A percentile compares a stretch with the other conserved stretches of the same genome.
Evolutionary conservation across 2,329 filamentous ascomycete species (phyloP).

Genomic region (Coniochaeta ligniaria): DNA sequence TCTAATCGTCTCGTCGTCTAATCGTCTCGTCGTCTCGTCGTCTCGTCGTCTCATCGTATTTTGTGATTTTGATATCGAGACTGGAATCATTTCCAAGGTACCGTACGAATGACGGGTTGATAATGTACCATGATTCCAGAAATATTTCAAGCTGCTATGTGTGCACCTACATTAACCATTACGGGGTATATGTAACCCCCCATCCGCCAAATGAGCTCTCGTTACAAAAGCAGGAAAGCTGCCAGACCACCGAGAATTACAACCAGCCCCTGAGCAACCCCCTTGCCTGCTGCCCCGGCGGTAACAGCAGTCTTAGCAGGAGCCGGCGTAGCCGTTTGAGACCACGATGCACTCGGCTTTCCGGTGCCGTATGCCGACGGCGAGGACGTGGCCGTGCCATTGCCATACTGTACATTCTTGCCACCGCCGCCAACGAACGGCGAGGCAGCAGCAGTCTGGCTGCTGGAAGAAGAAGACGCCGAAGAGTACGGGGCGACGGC

Average conservation of each 20-base stretch:
- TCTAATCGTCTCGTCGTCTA: too few species aligned
- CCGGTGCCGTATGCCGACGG: neutral
- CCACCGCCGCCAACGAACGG: neutral
- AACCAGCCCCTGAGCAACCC: neutral
- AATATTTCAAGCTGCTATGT: neutral
- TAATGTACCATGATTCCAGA: neutral
- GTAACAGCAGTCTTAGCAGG: neutral
- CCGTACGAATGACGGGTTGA: too few species aligned
- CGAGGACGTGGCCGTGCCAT: neutral
- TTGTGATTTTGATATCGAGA: too few species aligned
- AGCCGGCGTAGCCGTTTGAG: neutral
- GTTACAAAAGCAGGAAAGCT: neutral
- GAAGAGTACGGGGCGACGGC: neutral
- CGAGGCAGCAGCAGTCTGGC: neutral
- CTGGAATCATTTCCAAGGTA: too few species aligned
- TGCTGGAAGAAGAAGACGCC: neutral
- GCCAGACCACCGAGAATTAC: neutral
- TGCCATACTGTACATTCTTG: neutral
- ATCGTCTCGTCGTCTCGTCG: too few species aligned
- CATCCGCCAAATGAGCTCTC: too few species aligned
- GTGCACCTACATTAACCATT: neutral
- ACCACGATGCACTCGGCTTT: constrained; percentile 1
- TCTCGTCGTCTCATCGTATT: too few species aligned
- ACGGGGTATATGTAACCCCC: too few species aligned
- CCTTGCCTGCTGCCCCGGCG: neutral